Conservation (phyloP, 1,284 basidiomycete species). For the Microbotryum lychnidis-dioicae region DNA sequence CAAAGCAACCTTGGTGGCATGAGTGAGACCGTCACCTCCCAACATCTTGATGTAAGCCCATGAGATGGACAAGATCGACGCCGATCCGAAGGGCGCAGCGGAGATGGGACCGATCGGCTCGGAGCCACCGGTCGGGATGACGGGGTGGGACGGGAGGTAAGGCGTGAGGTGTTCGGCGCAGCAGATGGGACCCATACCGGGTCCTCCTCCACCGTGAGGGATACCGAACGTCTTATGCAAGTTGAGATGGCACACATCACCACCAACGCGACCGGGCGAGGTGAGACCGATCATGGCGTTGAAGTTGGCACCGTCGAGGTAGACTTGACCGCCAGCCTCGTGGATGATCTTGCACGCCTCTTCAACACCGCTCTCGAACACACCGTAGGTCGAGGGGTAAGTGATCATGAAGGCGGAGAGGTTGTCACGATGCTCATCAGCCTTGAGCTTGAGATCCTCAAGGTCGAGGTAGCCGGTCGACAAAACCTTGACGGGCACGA, state of each 20-base stretch:
- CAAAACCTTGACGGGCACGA: conserved; percentile 84
- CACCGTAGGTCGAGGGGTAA: conserved; percentile 77
- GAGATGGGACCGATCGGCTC: conserved; percentile 79
- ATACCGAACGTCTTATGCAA: conserved; percentile 94
- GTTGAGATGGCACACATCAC: conserved; percentile 96
- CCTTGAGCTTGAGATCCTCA: conserved; percentile 74
- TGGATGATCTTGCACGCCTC: conserved; percentile 89
- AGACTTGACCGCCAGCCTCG: conserved; percentile 92
- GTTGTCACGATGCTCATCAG: conserved; percentile 80
- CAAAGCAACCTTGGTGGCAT: conserved; percentile 77
- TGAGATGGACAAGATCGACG: conserved; percentile 90
- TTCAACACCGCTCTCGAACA: conserved; percentile 81
- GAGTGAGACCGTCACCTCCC: conserved; percentile 75
- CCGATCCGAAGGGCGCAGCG: conserved; percentile 86
- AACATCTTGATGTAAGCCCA: conserved; percentile 74
- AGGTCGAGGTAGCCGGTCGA: conserved; percentile 83
- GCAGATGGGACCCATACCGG: conserved; percentile 91
- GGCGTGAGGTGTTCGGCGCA: conserved; percentile 86
- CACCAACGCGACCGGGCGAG: conserved; percentile 89
- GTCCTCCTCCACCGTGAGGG: conserved; percentile 95
- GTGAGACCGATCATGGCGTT: conserved; percentile 94
- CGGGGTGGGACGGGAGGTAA: conserved; percentile 87
- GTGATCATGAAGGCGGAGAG: conserved; percentile 93
- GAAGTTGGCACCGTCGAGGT: conserved; percentile 92
- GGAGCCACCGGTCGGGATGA: conserved; percentile 59